Conservation (phyloP, 2,329 filamentous ascomycete genomes). For the Thelonectria rubi region DNA sequence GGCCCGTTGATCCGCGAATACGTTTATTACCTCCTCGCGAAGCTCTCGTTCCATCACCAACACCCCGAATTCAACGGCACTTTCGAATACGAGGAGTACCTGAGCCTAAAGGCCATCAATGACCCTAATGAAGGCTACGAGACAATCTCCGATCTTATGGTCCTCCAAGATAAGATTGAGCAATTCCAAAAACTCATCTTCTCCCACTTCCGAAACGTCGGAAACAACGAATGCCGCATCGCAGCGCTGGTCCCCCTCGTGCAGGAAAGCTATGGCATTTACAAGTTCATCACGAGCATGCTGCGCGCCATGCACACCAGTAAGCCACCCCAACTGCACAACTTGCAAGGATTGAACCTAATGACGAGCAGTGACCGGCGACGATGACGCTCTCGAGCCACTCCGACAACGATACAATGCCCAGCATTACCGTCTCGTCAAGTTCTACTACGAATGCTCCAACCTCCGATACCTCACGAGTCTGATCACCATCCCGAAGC, state of each 20-base stretch:
- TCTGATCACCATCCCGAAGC: conserved; percentile 93
- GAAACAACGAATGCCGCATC: conserved; percentile 96
- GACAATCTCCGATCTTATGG: conserved; percentile 96
- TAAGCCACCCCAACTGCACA: conserved; percentile 54
- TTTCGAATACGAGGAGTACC: conserved; percentile 99
- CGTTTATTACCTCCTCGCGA: conserved; percentile 92
- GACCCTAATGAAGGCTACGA: conserved; percentile 98
- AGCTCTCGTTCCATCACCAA: conserved; percentile 94
- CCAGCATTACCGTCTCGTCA: conserved; percentile 94
- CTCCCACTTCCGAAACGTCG: conserved; percentile 89
- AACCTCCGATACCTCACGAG: conserved; percentile 97
- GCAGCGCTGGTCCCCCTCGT: conserved; percentile 92
- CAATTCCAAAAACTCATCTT: conserved; percentile 99
- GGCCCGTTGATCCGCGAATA: conserved; percentile 95
- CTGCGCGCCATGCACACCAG: conserved; percentile 95
- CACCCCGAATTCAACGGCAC: conserved; percentile 98
- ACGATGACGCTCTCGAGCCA: conserved; percentile 90
- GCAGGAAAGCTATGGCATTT: conserved; percentile 98
- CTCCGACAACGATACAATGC: conserved; percentile 90
- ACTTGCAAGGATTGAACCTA: conserved; percentile 17
- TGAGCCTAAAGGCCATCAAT: conserved; percentile 96
- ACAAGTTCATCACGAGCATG: conserved; percentile 99
- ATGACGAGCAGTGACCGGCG: conserved; percentile 75
- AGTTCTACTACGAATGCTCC: conserved; percentile 99
- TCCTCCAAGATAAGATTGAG: conserved; percentile 96